A percentile compares a stretch with the other conserved stretches of the same genome.
Evolutionary conservation across 1,139 yeast species (phyloP).

Genomic region (Kodamaea anthophila): DNA sequence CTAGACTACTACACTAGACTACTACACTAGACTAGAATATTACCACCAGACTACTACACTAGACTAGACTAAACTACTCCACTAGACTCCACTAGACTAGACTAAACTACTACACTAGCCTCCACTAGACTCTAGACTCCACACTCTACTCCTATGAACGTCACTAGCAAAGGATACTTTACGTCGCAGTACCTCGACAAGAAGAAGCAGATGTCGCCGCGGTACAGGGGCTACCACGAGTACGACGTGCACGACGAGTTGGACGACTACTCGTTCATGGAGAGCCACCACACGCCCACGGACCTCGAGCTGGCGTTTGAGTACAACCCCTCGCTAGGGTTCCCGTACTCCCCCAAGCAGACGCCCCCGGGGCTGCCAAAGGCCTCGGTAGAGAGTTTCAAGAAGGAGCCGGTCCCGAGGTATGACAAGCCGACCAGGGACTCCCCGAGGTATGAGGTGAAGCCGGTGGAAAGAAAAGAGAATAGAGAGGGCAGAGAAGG

Average conservation of each 20-base stretch:
- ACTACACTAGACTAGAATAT: no score
- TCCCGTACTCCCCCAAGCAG: slow-evolving; percentile 1
- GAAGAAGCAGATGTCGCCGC: slow-evolving; percentile 11
- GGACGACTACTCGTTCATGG: slow-evolving; percentile 1
- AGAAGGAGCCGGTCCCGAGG: no score
- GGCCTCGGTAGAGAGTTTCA: background rate
- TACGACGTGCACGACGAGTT: slow-evolving; percentile 1
- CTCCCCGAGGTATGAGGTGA: background rate
- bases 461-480: background rate
- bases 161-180: slow-evolving; percentile 19
- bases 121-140: no score
- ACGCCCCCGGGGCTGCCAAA: slow-evolving; percentile 2
- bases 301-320: slow-evolving; percentile 3
- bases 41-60: no score
- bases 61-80: no score
- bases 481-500: no score
- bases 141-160: slow-evolving; percentile 17
- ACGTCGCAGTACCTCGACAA: slow-evolving; percentile 16
- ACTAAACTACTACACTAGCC: no score
- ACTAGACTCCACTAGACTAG: no score
- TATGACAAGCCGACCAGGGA: no score
- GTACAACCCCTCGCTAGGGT: slow-evolving; percentile 3
- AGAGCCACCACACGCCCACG: background rate
- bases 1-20: no score
- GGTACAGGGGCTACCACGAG: slow-evolving; percentile 4